Evolutionary conservation across 768 basidiomycete species (phyloP), one percentile per base, ranked within the genome.

Genomic region (Termitomyces titanicus): DNA sequence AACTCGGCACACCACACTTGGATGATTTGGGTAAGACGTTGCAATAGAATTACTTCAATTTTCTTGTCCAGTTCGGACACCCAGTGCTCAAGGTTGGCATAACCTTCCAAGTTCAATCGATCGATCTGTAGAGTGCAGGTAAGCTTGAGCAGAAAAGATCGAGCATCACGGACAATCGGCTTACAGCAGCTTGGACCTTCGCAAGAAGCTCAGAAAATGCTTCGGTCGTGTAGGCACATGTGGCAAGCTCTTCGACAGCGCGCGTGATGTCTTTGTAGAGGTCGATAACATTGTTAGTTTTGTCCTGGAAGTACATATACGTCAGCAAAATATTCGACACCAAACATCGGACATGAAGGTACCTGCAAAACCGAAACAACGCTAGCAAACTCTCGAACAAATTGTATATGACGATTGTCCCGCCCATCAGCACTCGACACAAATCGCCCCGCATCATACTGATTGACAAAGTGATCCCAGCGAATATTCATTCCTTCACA

Each of bases 401-500:
- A 98, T 56, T 92, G 88, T 24, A 96, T 86, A 66, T 98, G 96
- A 57, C 92, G 79, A 65, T 87, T 94, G 65, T 97, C 94, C 29
- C 79, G 70, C 17, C 84, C 87, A 62, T 94, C 92, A n/a, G 84
- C 76, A 45, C 80, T 77, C 0, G 88, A 76, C 7, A 89, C 80
- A 66, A 86, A 92, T 55, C 92, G 79, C 15, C 84, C 79, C 4
- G 88, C 82, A 61, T 96, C 94, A 66, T 93, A 98, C 51, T 94
- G 90, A 65, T 91, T 96, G 63, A 98, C 89, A 64, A 98, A 94
- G 71, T 93, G 82, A 68, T 98, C 97, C 97, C 97, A 99, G 24
- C 91, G 87, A 54, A 96, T 91, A 64, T 82, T 83, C 89, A 99
- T 96, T 25, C 96, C 95, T 96, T 44, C n/a, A 10, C 39, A 25